These are phyloP conservation scores for Trichocladium uniseriatum DNA, from an alignment of 495 filamentous ascomycete species.

Conservation along the genomic window DNA sequence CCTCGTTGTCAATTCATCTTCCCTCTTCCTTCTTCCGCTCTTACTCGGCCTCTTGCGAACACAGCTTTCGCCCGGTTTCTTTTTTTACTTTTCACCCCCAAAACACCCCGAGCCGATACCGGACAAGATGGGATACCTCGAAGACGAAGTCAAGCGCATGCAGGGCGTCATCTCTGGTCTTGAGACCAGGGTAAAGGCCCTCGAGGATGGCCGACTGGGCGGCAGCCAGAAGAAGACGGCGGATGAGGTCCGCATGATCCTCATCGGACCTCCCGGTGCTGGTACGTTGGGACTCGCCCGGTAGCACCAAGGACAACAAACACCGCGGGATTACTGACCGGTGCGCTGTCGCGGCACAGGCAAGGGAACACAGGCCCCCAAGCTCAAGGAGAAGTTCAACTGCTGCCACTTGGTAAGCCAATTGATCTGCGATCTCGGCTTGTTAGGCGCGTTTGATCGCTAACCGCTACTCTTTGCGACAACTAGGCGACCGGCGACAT, in stretches of 20 bases:
- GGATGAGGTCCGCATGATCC: conserved; percentile 78
- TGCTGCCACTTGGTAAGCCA: conserved; percentile 85
- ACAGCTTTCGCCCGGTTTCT: conserved; percentile 13
- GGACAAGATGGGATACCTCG: conserved; percentile 71
- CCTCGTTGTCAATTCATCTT: conserved; percentile 21
- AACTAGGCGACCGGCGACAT: conserved; percentile 93
- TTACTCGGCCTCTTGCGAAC: conserved; percentile 5
- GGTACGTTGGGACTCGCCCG: conserved; percentile 48
- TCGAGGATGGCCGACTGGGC: conserved; percentile 54
- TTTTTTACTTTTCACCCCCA: conserved; percentile 9
- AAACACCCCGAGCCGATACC: conserved; percentile 18
- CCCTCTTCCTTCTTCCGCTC: conserved; percentile 7
- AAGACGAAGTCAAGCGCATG: conserved; percentile 67
- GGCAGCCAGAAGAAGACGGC: conserved; percentile 37
- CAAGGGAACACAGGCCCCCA: conserved; percentile 97
- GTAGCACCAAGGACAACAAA: neutral
- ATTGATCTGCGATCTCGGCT: conserved; percentile 13
- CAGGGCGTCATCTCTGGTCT: conserved; percentile 72
- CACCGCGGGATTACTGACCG: conserved; percentile 4
- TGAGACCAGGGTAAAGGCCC: conserved; percentile 68
- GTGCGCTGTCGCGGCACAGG: conserved; percentile 44
- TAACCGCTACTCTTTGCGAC: conserved; percentile 6
- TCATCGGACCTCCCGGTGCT: conserved; percentile 96
- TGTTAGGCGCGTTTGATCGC: neutral
- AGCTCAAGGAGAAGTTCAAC: conserved; percentile 94